Evolutionary conservation across 352 stramenopile genomes (phyloP).

Genomic region (Phytophthora gonapodyides): DNA sequence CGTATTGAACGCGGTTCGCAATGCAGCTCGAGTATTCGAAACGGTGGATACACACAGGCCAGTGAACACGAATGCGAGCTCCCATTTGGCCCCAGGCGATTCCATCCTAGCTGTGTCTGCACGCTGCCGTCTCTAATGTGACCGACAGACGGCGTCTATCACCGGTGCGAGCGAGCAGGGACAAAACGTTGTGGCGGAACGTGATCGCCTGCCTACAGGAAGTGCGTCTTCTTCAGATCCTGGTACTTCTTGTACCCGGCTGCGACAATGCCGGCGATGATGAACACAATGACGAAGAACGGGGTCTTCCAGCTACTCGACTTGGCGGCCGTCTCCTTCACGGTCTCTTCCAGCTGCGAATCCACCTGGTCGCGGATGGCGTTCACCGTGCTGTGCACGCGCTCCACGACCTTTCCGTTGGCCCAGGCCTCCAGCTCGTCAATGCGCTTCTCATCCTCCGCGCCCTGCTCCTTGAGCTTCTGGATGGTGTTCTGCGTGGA

Average conservation of each 20-base stretch:
- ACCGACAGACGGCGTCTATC: slow-evolving; percentile 28
- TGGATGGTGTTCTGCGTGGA: slow-evolving; percentile 82
- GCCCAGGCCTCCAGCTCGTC: slow-evolving; percentile 72
- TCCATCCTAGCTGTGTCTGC: slow-evolving; percentile 28
- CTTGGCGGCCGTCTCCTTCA: slow-evolving; percentile 75
- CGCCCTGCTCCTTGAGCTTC: slow-evolving; percentile 76
- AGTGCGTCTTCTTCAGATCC: slow-evolving; percentile 86
- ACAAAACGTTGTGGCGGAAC: slow-evolving; percentile 10
- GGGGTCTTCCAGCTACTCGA: slow-evolving; percentile 81
- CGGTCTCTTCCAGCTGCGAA: slow-evolving; percentile 67
- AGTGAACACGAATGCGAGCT: slow-evolving; percentile 33
- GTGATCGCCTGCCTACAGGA: slow-evolving; percentile 53
- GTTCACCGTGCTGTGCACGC: slow-evolving; percentile 56
- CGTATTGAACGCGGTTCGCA: too few species aligned
- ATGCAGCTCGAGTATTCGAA: too few species aligned
- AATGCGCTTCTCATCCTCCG: slow-evolving; percentile 72
- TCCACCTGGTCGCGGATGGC: slow-evolving; percentile 73
- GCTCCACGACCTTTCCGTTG: slow-evolving; percentile 60
- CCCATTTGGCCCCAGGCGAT: slow-evolving; percentile 29
- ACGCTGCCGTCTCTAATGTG: slow-evolving; percentile 32
- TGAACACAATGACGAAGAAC: slow-evolving; percentile 79
- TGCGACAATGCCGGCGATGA: slow-evolving; percentile 61
- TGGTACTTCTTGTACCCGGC: slow-evolving; percentile 89
- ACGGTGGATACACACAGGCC: background rate
- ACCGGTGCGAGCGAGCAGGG: slow-evolving; percentile 17